Evolutionary conservation across 345 rosid species (phyloP), one percentile per base, ranked within the genome.

Genomic region (Kernera saxatilis): DNA sequence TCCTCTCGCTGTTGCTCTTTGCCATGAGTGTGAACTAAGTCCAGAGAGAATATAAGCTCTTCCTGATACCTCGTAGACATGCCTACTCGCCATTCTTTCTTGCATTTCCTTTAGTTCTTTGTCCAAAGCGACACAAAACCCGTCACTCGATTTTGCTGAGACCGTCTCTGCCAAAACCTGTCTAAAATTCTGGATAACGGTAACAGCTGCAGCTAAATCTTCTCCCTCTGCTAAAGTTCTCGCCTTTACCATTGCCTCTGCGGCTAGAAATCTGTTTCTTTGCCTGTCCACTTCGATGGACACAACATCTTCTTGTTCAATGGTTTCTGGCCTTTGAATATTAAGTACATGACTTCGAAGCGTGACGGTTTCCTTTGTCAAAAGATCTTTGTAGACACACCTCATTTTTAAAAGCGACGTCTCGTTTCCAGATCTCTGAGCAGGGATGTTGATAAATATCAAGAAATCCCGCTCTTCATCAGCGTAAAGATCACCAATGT

Each of bases 1-100:
- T 27, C 99, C 98, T 82, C 99, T 92, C 9, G 97, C 79, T 9
- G 98, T 92, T 26, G 99, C 98, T 84, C 99, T 84, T 79, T 94
- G 99, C 99, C 99, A 92, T 10, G 97, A 94, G 60, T 94, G 98
- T 7, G 99, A 94, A 79, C 98, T 94, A 50, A 94, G 89, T 52
- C 99, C 99, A 0, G 99, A 94, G 14, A 94, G 93, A 54, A 94
- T 88, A 59, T 91, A 94, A 33, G 97, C 99, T 67, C 99, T 85
- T 18, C 99, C 97, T 0, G 95, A 94, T 44, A 85, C 89, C 78
- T 94, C 96, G 6, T 94, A 94, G 23, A 91, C 91, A 63, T 91
- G 95, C 75, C 93, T 88, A 72, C 93, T 94, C 29, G 88, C 85
- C 96, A 91, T 89, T 80, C 99, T 83, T 72, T 91, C 98, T 76